phyloP scores from a whole-genome alignment of 768 basidiomycete genomes.

The Tulasnella sp. region DNA sequence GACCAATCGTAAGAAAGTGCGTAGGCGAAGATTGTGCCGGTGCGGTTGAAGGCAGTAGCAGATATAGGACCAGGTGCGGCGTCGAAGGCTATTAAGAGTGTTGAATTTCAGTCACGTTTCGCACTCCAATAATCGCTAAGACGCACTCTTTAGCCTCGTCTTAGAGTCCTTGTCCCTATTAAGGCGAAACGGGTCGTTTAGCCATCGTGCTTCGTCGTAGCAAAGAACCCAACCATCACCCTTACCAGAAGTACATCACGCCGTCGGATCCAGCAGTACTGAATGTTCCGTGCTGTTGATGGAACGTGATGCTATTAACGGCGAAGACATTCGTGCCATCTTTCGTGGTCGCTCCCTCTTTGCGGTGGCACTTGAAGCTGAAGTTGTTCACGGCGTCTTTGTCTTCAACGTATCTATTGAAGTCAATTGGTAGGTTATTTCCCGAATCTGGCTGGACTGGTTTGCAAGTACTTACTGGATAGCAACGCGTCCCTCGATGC shows the following conservation, averaged over 20 bases:
- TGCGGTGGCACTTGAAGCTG: slow-evolving; percentile 78
- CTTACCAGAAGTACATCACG: slow-evolving; percentile 70
- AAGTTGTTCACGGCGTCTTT: slow-evolving; percentile 55
- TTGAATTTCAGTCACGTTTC: neutral
- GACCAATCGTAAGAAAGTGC: slow-evolving; percentile 92
- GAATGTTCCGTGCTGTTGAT: slow-evolving; percentile 77
- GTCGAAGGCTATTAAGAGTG: slow-evolving; percentile 54
- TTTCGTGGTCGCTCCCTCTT: slow-evolving; percentile 48
- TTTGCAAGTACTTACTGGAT: slow-evolving; percentile 64
- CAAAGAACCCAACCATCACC: neutral
- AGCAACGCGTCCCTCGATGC: slow-evolving; percentile 85
- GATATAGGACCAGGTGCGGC: slow-evolving; percentile 66
- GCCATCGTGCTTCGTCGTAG: neutral
- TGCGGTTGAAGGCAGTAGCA: slow-evolving; percentile 77
- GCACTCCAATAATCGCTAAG: neutral
- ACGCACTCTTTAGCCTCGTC: slow-evolving; percentile 80
- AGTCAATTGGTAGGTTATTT: neutral
- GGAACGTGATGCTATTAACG: slow-evolving; percentile 82
- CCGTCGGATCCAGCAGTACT: slow-evolving; percentile 79
- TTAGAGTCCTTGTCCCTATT: slow-evolving; percentile 80
- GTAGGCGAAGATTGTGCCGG: slow-evolving; percentile 83
- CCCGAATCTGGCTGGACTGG: neutral
- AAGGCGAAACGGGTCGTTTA: neutral
- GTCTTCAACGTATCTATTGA: slow-evolving; percentile 11
- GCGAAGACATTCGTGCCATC: slow-evolving; percentile 66